Base-by-base conservation (phyloP, 2,329 filamentous ascomycete species). In the Trichoderma brevicompactum region DNA sequence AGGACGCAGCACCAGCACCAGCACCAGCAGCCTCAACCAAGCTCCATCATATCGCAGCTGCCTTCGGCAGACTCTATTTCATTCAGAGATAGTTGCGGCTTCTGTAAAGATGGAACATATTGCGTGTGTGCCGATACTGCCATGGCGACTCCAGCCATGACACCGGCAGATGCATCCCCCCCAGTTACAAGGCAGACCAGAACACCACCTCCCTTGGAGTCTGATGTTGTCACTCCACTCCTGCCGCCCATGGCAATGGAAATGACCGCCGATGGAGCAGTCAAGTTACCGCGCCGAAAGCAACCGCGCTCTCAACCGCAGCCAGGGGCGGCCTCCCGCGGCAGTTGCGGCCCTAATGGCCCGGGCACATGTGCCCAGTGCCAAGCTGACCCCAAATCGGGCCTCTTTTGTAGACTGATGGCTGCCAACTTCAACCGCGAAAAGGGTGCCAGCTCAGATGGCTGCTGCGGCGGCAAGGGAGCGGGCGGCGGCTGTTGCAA, bases 331-430 rank as follows among this genome's bases (percentile, higher is more conserved):
- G 36, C 65, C 10, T n/a, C 62, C 36, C 54, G 56, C 1, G 79
- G 82, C 36, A 79, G 82, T 40, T 88, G 85, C 66, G 85, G 90
- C 32, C 82, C 85, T 43, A 89, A 89, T 61, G 91, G 90, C 0
- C 92, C 92, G 0, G 92, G 92, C 9, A 91, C 89, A 15, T 95
- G 92, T 73, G 85, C 89, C 4, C 91, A 94, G 78, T 95, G 92
- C 74, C 83, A 89, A 66, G 82, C 87, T 2, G 91, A 94, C 73
- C 91, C 92, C 17, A 89, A 90, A 73, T 92, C 91, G 3, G 92
- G 90, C 1, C 85, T 94, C 43, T 95, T 95, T 80, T 95, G 92
- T 77, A 90, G 92, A 68, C 89, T 91, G 10, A 85, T 94, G 60
- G 90, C 91, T 28, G 91, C 91, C 67, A 89, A 81, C 69, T 79